Percentiles rank a stretch among this genome's conserved stretches.
Conservation (phyloP, 2,329 filamentous ascomycete species). For the Ophiostoma quercus region DNA sequence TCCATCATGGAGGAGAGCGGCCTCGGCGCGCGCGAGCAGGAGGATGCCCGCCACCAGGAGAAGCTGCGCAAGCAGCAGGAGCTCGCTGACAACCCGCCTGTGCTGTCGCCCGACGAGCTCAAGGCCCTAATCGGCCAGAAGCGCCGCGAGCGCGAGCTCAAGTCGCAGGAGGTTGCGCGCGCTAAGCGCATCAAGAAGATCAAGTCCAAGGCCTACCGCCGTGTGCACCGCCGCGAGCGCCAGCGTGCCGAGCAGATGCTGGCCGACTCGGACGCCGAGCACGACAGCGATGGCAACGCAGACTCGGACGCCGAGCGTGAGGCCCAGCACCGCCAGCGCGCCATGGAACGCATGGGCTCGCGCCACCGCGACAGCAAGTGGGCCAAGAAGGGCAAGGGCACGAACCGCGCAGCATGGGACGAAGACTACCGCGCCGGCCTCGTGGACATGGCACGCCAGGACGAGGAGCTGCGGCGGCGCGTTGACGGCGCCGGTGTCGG, state of each 20-base stretch:
- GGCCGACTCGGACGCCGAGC: constrained; percentile 47
- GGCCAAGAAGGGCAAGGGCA: constrained; percentile 78
- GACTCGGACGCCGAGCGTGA: constrained; percentile 63
- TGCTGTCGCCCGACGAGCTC: constrained; percentile 64
- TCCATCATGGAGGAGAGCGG: constrained; percentile 88
- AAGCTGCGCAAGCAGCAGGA: constrained; percentile 53
- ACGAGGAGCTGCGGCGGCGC: constrained; percentile 74
- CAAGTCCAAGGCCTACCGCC: constrained; percentile 92
- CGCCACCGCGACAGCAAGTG: constrained; percentile 86
- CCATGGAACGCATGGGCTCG: constrained; percentile 77
- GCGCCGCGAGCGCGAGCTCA: constrained; percentile 73
- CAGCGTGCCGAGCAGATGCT: constrained; percentile 50
- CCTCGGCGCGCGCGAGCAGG: constrained; percentile 47
- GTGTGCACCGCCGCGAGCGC: constrained; percentile 76
- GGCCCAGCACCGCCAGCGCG: constrained; percentile 65
- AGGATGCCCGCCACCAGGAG: constrained; percentile 39
- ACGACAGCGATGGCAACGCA: constrained; percentile 56
- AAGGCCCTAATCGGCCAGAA: constrained; percentile 68
- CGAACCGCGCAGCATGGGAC: constrained; percentile 79
- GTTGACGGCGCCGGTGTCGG: constrained; percentile 62
- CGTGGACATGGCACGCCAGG: constrained; percentile 72
- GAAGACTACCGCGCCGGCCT: constrained; percentile 75
- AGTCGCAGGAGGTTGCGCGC: constrained; percentile 82
- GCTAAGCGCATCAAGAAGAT: constrained; percentile 97
- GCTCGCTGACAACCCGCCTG: constrained; percentile 61